A percentile compares a stretch with the other conserved stretches of the same genome.
phyloP scores from a whole-genome alignment of 495 filamentous ascomycete species.

The Chaetomium fimeti region DNA sequence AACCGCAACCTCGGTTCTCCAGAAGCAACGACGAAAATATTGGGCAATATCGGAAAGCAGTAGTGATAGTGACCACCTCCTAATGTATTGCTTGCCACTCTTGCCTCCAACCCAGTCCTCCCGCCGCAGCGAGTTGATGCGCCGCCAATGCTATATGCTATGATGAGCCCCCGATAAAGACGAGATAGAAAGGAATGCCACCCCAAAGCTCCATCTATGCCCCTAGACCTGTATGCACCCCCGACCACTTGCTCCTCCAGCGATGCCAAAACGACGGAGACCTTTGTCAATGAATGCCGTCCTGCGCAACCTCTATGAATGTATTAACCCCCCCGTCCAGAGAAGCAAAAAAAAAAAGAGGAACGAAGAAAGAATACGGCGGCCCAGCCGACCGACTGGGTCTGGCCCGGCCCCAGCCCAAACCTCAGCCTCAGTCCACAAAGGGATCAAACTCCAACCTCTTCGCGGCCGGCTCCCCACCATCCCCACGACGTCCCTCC shows the following conservation, averaged over 20 bases:
- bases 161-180: not conserved
- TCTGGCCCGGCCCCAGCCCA: not conserved
- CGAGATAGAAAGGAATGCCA: not conserved
- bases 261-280: not conserved
- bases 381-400: not conserved
- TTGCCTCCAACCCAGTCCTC: not conserved
- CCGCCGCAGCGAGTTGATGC: slow-evolving; percentile 1
- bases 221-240: not conserved
- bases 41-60: too few species aligned
- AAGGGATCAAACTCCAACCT: slow-evolving; percentile 47
- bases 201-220: not conserved
- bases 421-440: slow-evolving; percentile 17
- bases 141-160: slow-evolving; percentile 1
- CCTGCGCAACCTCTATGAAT: not conserved
- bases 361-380: not conserved
- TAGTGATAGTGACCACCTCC: not conserved
- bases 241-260: not conserved
- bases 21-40: too few species aligned
- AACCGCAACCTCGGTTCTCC: too few species aligned
- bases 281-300: not conserved
- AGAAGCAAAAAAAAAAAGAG: not conserved
- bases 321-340: not conserved
- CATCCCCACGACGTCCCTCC: slow-evolving; percentile 21
- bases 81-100: not conserved
- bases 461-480: slow-evolving; percentile 47